phyloP scores from a whole-genome alignment of 202 grass and related monocot species.

The Brachypodium distachyon region DNA sequence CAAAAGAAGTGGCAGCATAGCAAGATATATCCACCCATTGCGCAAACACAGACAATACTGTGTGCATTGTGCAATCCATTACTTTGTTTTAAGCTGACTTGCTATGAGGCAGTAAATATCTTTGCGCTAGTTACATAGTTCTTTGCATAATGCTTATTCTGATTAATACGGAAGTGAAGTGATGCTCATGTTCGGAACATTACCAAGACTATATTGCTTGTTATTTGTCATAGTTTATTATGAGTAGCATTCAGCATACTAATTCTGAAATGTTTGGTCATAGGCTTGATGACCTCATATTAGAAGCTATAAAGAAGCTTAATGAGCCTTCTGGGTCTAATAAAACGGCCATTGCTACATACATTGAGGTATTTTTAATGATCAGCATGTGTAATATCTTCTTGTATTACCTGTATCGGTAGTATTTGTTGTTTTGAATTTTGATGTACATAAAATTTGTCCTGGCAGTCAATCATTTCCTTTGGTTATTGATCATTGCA shows the following conservation, averaged over 20 bases:
- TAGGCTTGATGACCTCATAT: slow-evolving; percentile 76
- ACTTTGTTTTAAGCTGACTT: slow-evolving; percentile 1
- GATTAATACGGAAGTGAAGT: neutral
- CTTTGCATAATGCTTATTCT: neutral
- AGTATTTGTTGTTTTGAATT: slow-evolving; percentile 7
- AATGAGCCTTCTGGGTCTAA: slow-evolving; percentile 64
- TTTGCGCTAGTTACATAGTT: neutral
- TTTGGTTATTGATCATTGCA: neutral
- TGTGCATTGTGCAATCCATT: neutral
- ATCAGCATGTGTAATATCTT: neutral
- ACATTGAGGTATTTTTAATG: slow-evolving; percentile 68
- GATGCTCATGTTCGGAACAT: neutral
- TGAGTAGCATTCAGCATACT: neutral
- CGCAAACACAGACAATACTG: neutral
- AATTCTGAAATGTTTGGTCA: neutral
- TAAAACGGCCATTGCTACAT: slow-evolving; percentile 57
- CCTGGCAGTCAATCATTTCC: neutral
- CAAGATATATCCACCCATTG: neutral
- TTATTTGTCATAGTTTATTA: neutral
- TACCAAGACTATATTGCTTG: neutral
- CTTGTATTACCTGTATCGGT: neutral
- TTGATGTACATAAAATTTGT: neutral
- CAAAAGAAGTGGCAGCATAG: neutral
- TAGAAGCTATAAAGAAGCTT: slow-evolving; percentile 74
- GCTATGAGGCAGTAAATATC: slow-evolving; percentile 14